These are phyloP conservation scores for Arctostaphylos glauca DNA, from an alignment of 148 eudicot genomes.

Conservation along the genomic window DNA sequence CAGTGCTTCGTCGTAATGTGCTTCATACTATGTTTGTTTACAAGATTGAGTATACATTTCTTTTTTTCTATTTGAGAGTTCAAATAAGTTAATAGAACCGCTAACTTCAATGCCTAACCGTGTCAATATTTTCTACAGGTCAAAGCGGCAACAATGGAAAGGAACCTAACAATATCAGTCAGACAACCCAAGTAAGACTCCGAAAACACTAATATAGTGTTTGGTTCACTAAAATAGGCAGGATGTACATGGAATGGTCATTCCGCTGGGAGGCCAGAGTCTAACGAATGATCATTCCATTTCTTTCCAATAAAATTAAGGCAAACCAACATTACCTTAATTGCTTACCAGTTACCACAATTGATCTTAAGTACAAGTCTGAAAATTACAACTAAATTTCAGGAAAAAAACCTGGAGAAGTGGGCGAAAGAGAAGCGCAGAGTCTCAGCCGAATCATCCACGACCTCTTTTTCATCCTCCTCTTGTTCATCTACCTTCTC, in stretches of 20 bases:
- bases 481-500: conserved; percentile 49
- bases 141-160: conserved; percentile 28
- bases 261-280: background rate
- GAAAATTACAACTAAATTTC: conserved; percentile 20
- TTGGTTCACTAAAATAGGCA: conserved; percentile 8
- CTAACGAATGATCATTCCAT: background rate
- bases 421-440: conserved; percentile 36
- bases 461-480: conserved; percentile 58
- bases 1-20: background rate
- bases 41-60: background rate
- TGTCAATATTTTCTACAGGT: conserved; percentile 27
- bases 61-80: background rate
- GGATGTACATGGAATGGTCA: background rate
- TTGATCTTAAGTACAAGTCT: background rate
- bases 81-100: background rate
- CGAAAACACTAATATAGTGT: background rate
- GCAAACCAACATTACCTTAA: background rate
- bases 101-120: conserved; percentile 3
- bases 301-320: background rate
- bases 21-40: background rate
- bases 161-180: conserved; percentile 24
- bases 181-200: conserved; percentile 40
- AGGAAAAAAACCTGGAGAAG: conserved; percentile 40
- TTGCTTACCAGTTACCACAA: background rate
- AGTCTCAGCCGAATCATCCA: conserved; percentile 45